phyloP scores from a whole-genome alignment of 345 rosid species.

The Psidium friedrichsthalianum region DNA sequence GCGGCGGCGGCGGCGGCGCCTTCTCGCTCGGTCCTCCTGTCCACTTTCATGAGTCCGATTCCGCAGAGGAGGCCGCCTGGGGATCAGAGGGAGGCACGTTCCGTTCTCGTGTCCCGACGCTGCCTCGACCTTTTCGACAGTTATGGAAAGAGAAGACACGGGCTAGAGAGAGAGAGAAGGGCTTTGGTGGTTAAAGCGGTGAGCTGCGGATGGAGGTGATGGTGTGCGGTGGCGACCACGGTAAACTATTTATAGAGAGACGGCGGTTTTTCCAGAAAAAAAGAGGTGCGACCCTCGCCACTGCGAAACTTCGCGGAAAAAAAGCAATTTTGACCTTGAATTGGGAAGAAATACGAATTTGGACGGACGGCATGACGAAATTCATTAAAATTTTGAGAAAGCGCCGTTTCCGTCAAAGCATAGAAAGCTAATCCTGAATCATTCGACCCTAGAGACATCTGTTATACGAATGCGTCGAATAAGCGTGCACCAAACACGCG shows the following conservation, averaged over 20 bases:
- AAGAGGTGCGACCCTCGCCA: neutral
- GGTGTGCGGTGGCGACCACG: constrained; percentile 1
- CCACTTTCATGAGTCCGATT: constrained; percentile 4
- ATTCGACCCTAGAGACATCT: neutral
- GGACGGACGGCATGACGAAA: neutral
- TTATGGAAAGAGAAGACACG: neutral
- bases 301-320: neutral
- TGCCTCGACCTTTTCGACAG: neutral
- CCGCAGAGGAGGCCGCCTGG: neutral
- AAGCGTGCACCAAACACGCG: neutral
- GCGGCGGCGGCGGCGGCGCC: neutral
- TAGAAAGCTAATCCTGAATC: no score
- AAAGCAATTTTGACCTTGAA: neutral
- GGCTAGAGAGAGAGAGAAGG: neutral
- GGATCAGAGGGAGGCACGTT: constrained; percentile 5
- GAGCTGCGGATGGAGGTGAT: neutral
- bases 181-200: neutral
- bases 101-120: constrained; percentile 3
- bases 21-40: neutral
- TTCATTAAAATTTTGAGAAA: neutral
- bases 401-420: neutral
- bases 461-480: neutral
- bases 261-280: neutral
- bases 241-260: constrained; percentile 1
- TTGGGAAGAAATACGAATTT: neutral